Evolutionary conservation across 371 early-diverging fungal genomes (phyloP).

Genomic region (Fennellomyces sp.): DNA sequence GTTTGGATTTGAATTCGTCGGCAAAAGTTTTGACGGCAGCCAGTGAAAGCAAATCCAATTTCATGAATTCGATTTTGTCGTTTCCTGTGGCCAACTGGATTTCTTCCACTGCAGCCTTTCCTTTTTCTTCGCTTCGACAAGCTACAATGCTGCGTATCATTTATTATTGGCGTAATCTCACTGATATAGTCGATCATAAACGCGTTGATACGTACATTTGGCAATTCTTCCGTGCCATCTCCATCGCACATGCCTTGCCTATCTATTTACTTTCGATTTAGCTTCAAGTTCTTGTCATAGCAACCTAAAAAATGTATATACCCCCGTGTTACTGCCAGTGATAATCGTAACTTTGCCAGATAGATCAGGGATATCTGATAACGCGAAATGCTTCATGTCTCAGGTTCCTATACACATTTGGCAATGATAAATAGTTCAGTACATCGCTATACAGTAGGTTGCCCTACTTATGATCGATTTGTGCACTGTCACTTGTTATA

Average conservation of each 20-base stretch:
- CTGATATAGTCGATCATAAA: background rate
- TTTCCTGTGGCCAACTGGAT: slow-evolving; percentile 58
- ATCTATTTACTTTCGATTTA: no score
- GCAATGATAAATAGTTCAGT: no score
- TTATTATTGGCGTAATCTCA: background rate
- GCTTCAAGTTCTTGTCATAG: no score
- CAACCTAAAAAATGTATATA: no score
- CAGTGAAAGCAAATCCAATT: slow-evolving; percentile 63
- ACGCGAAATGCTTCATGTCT: no score
- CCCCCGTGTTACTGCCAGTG: no score
- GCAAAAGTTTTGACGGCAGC: slow-evolving; percentile 58
- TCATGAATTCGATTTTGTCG: slow-evolving; percentile 54
- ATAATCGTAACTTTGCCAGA: no score
- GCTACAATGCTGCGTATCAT: slow-evolving; percentile 44
- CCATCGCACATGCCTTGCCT: slow-evolving; percentile 61
- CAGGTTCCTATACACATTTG: no score
- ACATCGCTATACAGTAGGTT: no score
- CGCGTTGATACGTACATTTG: slow-evolving; percentile 38
- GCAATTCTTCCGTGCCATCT: slow-evolving; percentile 63
- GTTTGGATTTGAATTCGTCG: slow-evolving; percentile 45
- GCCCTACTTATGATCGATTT: no score
- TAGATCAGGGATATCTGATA: no score
- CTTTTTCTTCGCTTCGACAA: slow-evolving; percentile 54
- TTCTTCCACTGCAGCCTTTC: slow-evolving; percentile 48
- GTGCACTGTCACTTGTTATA: no score